Conservation (phyloP, 2,329 filamentous ascomycete species). For the Ceratocystis smalleyi region DNA sequence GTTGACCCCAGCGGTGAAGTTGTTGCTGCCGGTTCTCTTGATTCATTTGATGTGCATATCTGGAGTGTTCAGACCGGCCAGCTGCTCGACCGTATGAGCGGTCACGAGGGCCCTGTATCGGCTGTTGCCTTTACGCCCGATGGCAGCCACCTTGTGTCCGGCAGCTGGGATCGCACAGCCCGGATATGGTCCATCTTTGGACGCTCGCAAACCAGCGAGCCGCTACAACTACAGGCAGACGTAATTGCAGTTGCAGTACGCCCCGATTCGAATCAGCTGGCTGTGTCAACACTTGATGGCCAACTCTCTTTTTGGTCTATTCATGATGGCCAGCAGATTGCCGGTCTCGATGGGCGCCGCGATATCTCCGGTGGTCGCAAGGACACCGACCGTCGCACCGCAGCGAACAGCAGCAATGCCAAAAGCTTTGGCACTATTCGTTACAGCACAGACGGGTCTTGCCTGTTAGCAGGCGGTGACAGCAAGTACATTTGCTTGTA, state of each 20-base stretch:
- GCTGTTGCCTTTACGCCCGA: conserved; percentile 79
- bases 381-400: conserved; percentile 71
- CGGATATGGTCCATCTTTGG: conserved; percentile 93
- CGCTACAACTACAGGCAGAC: conserved; percentile 80
- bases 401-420: conserved; percentile 76
- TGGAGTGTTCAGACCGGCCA: conserved; percentile 98
- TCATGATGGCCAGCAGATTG: conserved; percentile 69
- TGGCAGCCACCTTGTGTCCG: conserved; percentile 68
- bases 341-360: conserved; percentile 73
- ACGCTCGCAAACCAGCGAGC: conserved; percentile 86
- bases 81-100: conserved; percentile 74
- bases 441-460: conserved; percentile 85
- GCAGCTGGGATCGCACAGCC: conserved; percentile 92
- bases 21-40: conserved; percentile 82
- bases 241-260: conserved; percentile 74
- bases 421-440: conserved; percentile 79
- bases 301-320: conserved; percentile 93
- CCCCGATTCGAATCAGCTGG: conserved; percentile 80
- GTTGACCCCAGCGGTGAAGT: conserved; percentile 97
- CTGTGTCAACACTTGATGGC: conserved; percentile 82
- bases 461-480: conserved; percentile 78
- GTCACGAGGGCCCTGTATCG: conserved; percentile 87
- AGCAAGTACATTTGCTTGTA: conserved; percentile 99
- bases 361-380: conserved; percentile 89
- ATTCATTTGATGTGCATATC: conserved; percentile 94